Evolutionary conservation across 2,329 filamentous ascomycete genomes (phyloP), one percentile per base, ranked within the genome.

Genomic region (Colletotrichum gigasporum): DNA sequence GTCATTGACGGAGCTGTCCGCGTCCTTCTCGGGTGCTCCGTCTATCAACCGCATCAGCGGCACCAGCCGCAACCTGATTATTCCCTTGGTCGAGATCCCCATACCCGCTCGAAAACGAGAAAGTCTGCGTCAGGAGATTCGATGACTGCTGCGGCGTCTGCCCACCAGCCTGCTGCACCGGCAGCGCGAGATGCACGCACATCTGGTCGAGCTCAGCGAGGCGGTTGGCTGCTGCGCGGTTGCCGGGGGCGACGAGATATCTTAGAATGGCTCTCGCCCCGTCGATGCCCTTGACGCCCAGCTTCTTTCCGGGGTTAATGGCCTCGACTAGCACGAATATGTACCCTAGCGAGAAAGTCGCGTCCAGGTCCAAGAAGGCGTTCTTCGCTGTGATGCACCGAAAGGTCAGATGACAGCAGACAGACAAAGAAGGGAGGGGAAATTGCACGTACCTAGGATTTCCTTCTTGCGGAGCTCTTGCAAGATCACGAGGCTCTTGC

Each of bases 321-420:
- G 47, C 47, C 22, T 65, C 57, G 8, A 65, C 63, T 3, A 65
- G 63, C 22, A 65, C 63, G 1, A 65, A 65, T 2, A 65, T 52
- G 52, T 41, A 65, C 0, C 57, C 63, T 22, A 63, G 51, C 7
- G 58, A 65, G 30, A 65, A 65, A 1, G 53, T 37, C 2, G 58
- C 52, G 16, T 65, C 63, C 3, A 65, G 45, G 32, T 65, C 63
- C 3, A 63, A 20, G 1, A 63, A 65, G 2, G 51, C 57, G 11
- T 62, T 62, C n/a, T 63, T 65, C 10, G 63, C 59, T 63, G 28
- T 5, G 12, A n/a, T n/a, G n/a, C n/a, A n/a, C n/a, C n/a, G n/a
- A n/a, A n/a, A n/a, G n/a, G n/a, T n/a, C 20, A 50, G 30, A 7
- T 9, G 16, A 2, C 42, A 47, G 18, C 44, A 11, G 3, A 28